Percentiles rank a stretch among this genome's conserved stretches.
phyloP scores from a whole-genome alignment of 2,329 filamentous ascomycete species.

The Colletotrichum falcatum region DNA sequence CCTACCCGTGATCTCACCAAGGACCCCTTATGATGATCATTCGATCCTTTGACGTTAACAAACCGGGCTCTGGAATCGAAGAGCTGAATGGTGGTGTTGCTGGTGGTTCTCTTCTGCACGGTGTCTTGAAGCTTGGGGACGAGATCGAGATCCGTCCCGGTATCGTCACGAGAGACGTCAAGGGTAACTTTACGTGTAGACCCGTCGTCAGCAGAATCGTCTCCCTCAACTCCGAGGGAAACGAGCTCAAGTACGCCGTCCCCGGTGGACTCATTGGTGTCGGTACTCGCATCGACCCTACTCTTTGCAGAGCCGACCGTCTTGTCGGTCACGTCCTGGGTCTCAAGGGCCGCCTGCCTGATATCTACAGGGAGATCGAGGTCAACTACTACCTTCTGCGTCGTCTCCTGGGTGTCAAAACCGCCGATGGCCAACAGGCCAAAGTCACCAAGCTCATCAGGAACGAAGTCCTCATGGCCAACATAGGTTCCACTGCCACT shows the following conservation, averaged over 20 bases:
- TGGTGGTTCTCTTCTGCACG: slow-evolving; percentile 95
- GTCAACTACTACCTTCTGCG: slow-evolving; percentile 99
- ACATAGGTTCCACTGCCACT: slow-evolving; percentile 97
- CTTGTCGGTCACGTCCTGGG: slow-evolving; percentile 98
- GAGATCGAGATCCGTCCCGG: slow-evolving; percentile 99
- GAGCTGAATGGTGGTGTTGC: slow-evolving; percentile 99
- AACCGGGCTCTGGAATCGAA: slow-evolving; percentile 98
- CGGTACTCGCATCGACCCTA: slow-evolving; percentile 96
- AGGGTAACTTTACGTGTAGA: slow-evolving; percentile 94
- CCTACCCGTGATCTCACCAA: slow-evolving; percentile 90
- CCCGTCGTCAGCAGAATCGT: slow-evolving; percentile 97
- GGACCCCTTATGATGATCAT: slow-evolving; percentile 98
- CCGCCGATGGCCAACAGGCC: slow-evolving; percentile 97
- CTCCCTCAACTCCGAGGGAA: slow-evolving; percentile 93
- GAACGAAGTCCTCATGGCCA: slow-evolving; percentile 99
- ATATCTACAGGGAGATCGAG: slow-evolving; percentile 98
- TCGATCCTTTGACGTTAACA: slow-evolving; percentile 99
- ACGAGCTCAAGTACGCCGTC: slow-evolving; percentile 98
- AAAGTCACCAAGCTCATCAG: slow-evolving; percentile 99
- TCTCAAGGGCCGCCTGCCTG: slow-evolving; percentile 90
- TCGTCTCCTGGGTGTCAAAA: slow-evolving; percentile 94
- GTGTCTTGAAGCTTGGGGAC: slow-evolving; percentile 95
- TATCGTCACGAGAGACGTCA: slow-evolving; percentile 95
- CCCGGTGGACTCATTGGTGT: slow-evolving; percentile 98
- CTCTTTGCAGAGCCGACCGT: slow-evolving; percentile 98